A percentile compares a stretch with the other conserved stretches of the same genome.
Conservation (phyloP, 2,329 filamentous ascomycete species). For the Aureobasidium sp. region DNA sequence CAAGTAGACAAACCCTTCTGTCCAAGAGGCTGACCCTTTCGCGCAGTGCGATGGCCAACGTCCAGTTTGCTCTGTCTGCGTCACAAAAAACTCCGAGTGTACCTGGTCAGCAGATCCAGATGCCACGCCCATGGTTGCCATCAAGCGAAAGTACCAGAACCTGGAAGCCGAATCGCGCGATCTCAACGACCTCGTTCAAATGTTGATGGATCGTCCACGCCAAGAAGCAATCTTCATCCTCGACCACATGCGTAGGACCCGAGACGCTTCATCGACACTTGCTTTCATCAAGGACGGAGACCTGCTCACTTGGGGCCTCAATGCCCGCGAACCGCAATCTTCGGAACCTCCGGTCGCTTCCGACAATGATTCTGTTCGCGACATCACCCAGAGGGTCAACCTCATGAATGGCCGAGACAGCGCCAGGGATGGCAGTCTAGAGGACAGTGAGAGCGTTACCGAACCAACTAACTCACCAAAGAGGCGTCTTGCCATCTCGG, state of each 20-base stretch:
- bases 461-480: background rate
- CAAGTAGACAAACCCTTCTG: too few relatives aligned
- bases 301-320: conserved; percentile 9
- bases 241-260: conserved; percentile 2
- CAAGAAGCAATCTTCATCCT: conserved; percentile 7
- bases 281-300: conserved; percentile 11
- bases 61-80: conserved; percentile 9
- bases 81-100: conserved; percentile 8
- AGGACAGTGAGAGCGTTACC: background rate
- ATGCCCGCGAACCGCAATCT: background rate
- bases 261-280: background rate
- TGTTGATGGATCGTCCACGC: conserved; percentile 11
- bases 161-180: conserved; percentile 9
- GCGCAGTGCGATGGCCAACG: conserved; percentile 9
- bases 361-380: background rate
- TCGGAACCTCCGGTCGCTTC: background rate
- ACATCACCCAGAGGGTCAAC: background rate
- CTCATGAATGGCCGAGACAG: background rate
- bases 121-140: conserved; percentile 15
- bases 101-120: conserved; percentile 16
- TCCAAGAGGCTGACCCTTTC: background rate
- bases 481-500: conserved; percentile 1
- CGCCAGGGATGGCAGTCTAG: background rate
- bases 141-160: conserved; percentile 15
- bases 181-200: conserved; percentile 2